Evolutionary conservation across 169 alveolate species (phyloP).

Genomic region (Perkinsus olseni): DNA sequence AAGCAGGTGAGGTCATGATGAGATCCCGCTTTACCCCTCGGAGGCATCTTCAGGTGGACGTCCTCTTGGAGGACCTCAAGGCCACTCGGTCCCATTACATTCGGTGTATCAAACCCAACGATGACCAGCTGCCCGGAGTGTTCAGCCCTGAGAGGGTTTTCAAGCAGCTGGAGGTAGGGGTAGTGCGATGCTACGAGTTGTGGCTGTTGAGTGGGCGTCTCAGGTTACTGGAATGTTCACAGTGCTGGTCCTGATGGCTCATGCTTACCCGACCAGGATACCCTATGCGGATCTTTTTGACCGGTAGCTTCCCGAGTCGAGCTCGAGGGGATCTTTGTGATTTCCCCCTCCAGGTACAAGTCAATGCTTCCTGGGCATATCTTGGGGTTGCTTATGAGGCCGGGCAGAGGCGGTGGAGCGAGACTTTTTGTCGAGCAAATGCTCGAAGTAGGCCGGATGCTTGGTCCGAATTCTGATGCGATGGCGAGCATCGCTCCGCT

Average conservation of each 20-base stretch:
- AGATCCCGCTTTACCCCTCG: neutral
- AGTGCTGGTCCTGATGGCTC: neutral
- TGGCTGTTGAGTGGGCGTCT: neutral
- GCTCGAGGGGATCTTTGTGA: neutral
- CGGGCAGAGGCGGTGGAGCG: neutral
- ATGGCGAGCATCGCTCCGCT: no score
- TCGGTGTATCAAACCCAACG: constrained; percentile 49
- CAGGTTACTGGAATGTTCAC: neutral
- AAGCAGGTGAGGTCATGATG: neutral
- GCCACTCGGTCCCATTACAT: constrained; percentile 35
- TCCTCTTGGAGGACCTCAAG: neutral
- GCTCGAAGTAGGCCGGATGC: no score
- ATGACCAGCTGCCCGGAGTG: constrained; percentile 24
- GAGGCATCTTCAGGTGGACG: neutral
- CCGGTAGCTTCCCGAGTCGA: neutral
- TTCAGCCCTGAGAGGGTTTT: constrained; percentile 27
- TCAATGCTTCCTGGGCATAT: neutral
- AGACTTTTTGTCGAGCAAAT: neutral
- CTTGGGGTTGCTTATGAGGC: neutral
- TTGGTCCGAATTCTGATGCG: no score
- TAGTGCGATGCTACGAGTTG: neutral
- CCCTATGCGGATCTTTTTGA: neutral
- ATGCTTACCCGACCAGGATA: neutral
- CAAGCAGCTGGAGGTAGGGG: constrained; percentile 24
- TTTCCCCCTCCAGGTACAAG: neutral